Percentiles rank a stretch among this genome's conserved stretches.
Evolutionary conservation across 106 monocot genomes (phyloP).

Genomic region (Triglochin maritima): DNA sequence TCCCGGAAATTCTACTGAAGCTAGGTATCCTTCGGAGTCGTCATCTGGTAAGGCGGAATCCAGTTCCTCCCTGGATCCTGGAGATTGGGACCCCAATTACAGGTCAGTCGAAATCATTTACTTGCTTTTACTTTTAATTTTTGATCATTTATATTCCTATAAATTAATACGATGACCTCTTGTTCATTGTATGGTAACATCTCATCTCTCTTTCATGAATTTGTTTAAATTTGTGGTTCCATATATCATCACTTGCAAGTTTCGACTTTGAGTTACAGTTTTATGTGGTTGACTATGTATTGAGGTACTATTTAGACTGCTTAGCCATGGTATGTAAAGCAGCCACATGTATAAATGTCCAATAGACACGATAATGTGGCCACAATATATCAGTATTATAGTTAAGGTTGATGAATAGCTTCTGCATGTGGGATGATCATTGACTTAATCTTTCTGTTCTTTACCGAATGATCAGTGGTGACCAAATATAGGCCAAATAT

Average conservation of each 20-base stretch:
- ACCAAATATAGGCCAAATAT: too few relatives aligned
- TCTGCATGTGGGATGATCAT: too few relatives aligned
- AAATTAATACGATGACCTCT: neutral
- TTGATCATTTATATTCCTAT: neutral
- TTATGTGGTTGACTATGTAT: too few relatives aligned
- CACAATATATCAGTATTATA: too few relatives aligned
- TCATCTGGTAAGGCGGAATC: slow-evolving; percentile 37
- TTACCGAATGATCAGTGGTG: too few relatives aligned
- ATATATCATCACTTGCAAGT: neutral
- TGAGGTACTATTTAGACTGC: too few relatives aligned
- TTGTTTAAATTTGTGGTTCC: neutral
- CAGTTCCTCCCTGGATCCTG: slow-evolving; percentile 56
- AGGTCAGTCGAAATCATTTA: slow-evolving; percentile 37
- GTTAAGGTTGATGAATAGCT: too few relatives aligned
- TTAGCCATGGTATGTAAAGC: too few relatives aligned
- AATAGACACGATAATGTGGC: too few relatives aligned
- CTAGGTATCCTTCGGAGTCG: slow-evolving; percentile 15
- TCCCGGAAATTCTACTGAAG: slow-evolving; percentile 5
- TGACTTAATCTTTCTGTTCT: too few relatives aligned
- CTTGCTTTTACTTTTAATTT: neutral
- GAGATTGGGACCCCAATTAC: slow-evolving; percentile 94
- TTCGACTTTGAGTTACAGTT: too few relatives aligned
- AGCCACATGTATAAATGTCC: too few relatives aligned
- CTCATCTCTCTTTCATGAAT: neutral
- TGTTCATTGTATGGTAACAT: neutral